Base-by-base conservation (phyloP, 2,329 filamentous ascomycete genomes). In the Cordyceps militaris region DNA sequence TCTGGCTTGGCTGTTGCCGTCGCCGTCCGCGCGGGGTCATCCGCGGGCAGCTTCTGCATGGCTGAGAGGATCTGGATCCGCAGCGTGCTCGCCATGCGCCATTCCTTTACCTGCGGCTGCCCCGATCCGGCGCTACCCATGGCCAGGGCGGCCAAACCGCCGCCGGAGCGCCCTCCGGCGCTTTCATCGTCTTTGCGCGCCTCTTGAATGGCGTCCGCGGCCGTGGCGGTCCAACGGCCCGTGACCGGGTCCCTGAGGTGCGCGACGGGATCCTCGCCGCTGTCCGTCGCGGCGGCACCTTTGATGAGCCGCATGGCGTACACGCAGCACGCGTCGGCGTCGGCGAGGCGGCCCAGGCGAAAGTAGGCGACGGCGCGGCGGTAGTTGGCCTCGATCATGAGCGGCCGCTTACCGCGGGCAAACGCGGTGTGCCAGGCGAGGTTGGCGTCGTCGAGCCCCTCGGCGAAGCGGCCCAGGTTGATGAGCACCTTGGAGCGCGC, bases 321-420 rank as follows among this genome's bases (percentile, higher is more conserved):
- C 19, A 77, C 75, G 21, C 92, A 83, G 62, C 92, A 83, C 63
- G 84, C 81, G 59, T 86, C 81, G 0, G 91, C 87, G 71, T 97
- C 87, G 3, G 86, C 91, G 64, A 85, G 90, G 55, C 83, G 79
- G 34, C 82, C 83, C 42, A 91, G 75, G 50, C 85, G 82, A 70
- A 84, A 88, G 26, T 93, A 78, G 11, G 87, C 81, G 13, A 96
- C 83, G 5, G 84, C 88, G 38, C 93, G 84, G 64, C 92, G 84
- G 66, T 94, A 83, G 66, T 97, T 90, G 1, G 89, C 87, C n/a
- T 90, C 83, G 47, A 85, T 79, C 70, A 97, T 90, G 30, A 88
- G 79, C 62, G 90, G 84, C 52, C 88, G 84, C 65, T 86, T 88
- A 32, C 82, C 88, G 42, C 93, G 87, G 61, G 86, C 79, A 26